phyloP scores from a whole-genome alignment of 108 stramenopile genomes.

The Nitzschia putrida region DNA sequence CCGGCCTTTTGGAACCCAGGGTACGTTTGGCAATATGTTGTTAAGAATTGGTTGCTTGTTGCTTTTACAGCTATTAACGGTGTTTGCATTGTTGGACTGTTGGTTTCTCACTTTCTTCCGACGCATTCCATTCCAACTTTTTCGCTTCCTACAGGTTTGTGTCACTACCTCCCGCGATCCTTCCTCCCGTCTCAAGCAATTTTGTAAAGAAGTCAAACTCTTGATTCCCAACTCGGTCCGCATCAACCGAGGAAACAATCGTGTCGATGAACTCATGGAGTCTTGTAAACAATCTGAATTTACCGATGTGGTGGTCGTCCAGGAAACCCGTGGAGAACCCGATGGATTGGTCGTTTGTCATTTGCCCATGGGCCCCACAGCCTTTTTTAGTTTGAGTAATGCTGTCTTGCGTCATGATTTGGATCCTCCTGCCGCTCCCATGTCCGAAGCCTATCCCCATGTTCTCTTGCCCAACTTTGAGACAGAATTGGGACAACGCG shows the following conservation, averaged over 20 bases:
- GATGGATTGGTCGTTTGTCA: constrained; percentile 97
- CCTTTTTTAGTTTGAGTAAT: constrained; percentile 91
- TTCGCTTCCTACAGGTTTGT: constrained; percentile 59
- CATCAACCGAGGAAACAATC: constrained; percentile 94
- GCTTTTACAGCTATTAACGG: too few relatives aligned
- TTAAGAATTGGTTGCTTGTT: too few relatives aligned
- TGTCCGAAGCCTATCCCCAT: constrained; percentile 96
- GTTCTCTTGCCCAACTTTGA: constrained; percentile 89
- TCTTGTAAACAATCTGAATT: constrained; percentile 89
- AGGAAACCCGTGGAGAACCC: constrained; percentile 99
- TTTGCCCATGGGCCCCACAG: constrained; percentile 97
- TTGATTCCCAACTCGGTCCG: constrained; percentile 93
- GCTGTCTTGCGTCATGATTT: constrained; percentile 96
- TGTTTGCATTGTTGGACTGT: too few relatives aligned
- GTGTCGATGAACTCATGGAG: constrained; percentile 91
- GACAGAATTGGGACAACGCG: constrained; percentile 83
- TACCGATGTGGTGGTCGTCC: constrained; percentile 95
- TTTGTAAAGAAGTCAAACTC: constrained; percentile 97
- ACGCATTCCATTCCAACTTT: too few relatives aligned
- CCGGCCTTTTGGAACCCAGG: constrained; percentile 89
- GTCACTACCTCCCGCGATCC: constrained; percentile 97
- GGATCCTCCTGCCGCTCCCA: constrained; percentile 89
- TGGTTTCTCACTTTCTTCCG: too few relatives aligned
- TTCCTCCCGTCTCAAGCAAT: constrained; percentile 91
- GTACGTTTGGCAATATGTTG: too few relatives aligned